phyloP scores from a whole-genome alignment of 2,329 filamentous ascomycete genomes.

The Aspergillus sp. region DNA sequence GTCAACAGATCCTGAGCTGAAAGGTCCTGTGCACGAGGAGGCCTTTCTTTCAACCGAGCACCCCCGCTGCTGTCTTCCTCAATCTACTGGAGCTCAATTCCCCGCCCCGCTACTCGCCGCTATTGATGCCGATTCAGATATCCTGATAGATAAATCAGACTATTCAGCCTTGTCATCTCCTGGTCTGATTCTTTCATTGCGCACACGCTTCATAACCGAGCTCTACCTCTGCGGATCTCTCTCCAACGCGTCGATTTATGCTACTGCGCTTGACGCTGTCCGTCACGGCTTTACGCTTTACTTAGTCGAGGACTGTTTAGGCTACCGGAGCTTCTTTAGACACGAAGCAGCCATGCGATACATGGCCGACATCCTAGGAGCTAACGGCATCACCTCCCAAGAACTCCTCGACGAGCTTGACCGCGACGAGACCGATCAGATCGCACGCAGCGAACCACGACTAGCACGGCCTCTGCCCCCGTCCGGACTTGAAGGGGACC shows the following conservation, averaged over 20 bases:
- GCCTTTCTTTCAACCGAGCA: constrained; percentile 41
- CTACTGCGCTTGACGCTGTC: constrained; percentile 86
- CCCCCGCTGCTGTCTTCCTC: constrained; percentile 40
- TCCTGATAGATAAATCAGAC: constrained; percentile 66
- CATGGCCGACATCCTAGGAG: constrained; percentile 73
- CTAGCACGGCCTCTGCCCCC: constrained; percentile 20
- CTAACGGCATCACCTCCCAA: constrained; percentile 60
- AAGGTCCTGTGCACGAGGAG: constrained; percentile 37
- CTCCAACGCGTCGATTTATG: constrained; percentile 84
- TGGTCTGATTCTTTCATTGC: constrained; percentile 70
- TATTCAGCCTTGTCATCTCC: constrained; percentile 86
- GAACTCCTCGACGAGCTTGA: constrained; percentile 57
- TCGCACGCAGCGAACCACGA: constrained; percentile 23
- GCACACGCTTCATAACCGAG: constrained; percentile 85
- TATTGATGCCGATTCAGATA: constrained; percentile 53
- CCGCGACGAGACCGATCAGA: constrained; percentile 42
- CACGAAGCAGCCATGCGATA: constrained; percentile 70
- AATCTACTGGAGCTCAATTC: constrained; percentile 49
- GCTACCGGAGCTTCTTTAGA: constrained; percentile 68
- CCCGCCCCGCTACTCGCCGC: constrained; percentile 50
- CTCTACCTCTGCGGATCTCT: constrained; percentile 85
- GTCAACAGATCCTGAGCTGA: constrained; percentile 19
- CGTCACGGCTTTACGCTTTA: constrained; percentile 85
- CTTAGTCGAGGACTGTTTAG: constrained; percentile 83
- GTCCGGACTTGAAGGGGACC: constrained; percentile 35